Percentiles rank a stretch among this genome's conserved stretches.
These are phyloP conservation scores for Aureobasidium lini DNA, from an alignment of 2,329 filamentous ascomycete genomes.

Conservation along the genomic window DNA sequence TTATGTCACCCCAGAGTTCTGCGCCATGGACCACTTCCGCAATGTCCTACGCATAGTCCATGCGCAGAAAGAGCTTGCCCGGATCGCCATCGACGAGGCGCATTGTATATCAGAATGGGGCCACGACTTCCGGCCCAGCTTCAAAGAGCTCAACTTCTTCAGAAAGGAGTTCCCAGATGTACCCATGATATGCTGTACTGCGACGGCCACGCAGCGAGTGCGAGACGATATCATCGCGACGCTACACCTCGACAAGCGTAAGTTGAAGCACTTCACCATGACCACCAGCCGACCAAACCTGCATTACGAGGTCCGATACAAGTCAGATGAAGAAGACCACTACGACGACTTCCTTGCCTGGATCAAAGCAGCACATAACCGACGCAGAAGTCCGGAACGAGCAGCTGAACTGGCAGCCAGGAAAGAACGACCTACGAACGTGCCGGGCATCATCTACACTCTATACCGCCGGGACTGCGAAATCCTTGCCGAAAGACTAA, in stretches of 20 bases:
- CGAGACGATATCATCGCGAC: slow-evolving; percentile 74
- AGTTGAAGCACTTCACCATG: slow-evolving; percentile 69
- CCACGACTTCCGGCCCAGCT: slow-evolving; percentile 91
- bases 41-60: slow-evolving; percentile 65
- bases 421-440: slow-evolving; percentile 50
- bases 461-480: slow-evolving; percentile 70
- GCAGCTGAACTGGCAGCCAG: slow-evolving; percentile 49
- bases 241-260: slow-evolving; percentile 56
- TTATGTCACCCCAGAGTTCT: slow-evolving; percentile 90
- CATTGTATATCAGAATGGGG: slow-evolving; percentile 99
- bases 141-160: slow-evolving; percentile 82
- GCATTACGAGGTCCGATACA: slow-evolving; percentile 84
- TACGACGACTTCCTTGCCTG: slow-evolving; percentile 62
- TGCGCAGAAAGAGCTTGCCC: slow-evolving; percentile 73
- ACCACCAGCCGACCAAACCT: slow-evolving; percentile 78
- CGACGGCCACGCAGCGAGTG: slow-evolving; percentile 77
- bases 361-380: slow-evolving; percentile 64
- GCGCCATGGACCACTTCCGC: slow-evolving; percentile 69
- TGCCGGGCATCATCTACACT: slow-evolving; percentile 75
- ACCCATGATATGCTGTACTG: slow-evolving; percentile 86
- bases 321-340: slow-evolving; percentile 65
- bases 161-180: slow-evolving; percentile 72
- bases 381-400: slow-evolving; percentile 54
- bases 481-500: slow-evolving; percentile 56
- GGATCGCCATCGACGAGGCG: slow-evolving; percentile 87